Base-by-base conservation (phyloP, 495 filamentous ascomycete species). In the Aspergillus incahuasiensis region DNA sequence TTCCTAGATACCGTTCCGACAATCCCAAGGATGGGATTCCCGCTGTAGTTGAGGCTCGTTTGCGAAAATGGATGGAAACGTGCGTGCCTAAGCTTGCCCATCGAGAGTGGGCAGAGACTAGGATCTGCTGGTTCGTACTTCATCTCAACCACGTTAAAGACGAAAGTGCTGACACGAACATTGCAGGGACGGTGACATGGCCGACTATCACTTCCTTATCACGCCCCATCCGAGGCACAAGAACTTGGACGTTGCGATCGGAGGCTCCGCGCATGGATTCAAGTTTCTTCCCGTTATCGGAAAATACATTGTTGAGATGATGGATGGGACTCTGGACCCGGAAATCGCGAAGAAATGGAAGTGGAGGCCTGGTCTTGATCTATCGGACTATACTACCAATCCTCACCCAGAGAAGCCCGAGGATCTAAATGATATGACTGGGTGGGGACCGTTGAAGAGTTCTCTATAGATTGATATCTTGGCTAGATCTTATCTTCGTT, bases 251-350 rank as follows among this genome's bases (percentile, higher is more conserved):
- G 22, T 77, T 8, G 71, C 68, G 3, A 64, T 67, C 6, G 74
- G 73, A 3, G 74, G 71, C 2, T 74, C 68, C 22, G 74, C 70
- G 16, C 70, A 75, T 44, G 71, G 71, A 6, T 75, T 77, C 50
- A 74, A 71, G 58, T 65, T 67, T 20, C 69, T 72, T 28, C 69
- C 73, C 1, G 66, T 66, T 21, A 57, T 76, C 8, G 75, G 75
- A 0, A 58, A 63, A 39, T 64, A 73, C 11, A 62, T 77, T 28
- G 68, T 60, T 16, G 71, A 77, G 45, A 62, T 61, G 15, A 44
- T 77, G 20, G 72, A 79, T 22, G 68, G 64, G 28, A 44, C 35
- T 2, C 18, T 51, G 38, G 54, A 50, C 15, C 35, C 38, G 0
- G 25, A 49, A 25, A 44, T 56, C 13, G 38, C 20, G 9, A 15